Evolutionary conservation across 2,329 filamentous ascomycete species (phyloP), one percentile per base, ranked within the genome.

Genomic region (Phaeoacremonium minimum): DNA sequence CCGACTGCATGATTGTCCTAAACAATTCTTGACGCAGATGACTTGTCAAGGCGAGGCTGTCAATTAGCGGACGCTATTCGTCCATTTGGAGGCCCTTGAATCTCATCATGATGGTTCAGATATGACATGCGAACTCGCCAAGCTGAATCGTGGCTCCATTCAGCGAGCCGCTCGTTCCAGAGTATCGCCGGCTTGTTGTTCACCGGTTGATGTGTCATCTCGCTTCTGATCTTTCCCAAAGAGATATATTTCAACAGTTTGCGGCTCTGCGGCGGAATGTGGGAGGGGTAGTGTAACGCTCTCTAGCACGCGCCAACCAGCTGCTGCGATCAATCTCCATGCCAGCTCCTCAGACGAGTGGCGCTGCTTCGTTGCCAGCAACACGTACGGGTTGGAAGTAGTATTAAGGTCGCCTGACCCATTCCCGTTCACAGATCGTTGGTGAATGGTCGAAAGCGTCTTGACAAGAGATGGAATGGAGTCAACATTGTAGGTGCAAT

Each of bases 401-500:
- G 38, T n/a, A 32, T 35, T 7, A 38, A n/a, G 17, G 12, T 7
- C 15, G 4, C 33, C 22, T 7, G 33, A 12, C n/a, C n/a, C n/a
- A n/a, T n/a, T 18, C 36, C 15, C 28, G 9, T 31, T n/a, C 9
- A 30, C 38, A 4, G 52, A 49, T 2, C 44, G 47, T 3, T 41
- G 36, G 42, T 76, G 71, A 9, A 80, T 49, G 3, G 69, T 64
- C 2, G 67, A 67, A 22, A 79, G 55, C 1, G 75, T 78, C 35
- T 64, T 64, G 4, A 78, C 68, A 15, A 80, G 61, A 3, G 71
- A 64, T 2, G 71, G 67, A 17, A 80, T 56, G 43, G 67, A 69
- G 49, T 79, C 75, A 36, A 67, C 69, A 42, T 80, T 80, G 60
- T 80, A 80, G 1, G 75, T 79, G 63, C 76, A 78, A 52, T 80